Percentiles rank a stretch among this genome's conserved stretches.
phyloP scores from a whole-genome alignment of 495 filamentous ascomycete species.

The Podospora pseudoanserina region DNA sequence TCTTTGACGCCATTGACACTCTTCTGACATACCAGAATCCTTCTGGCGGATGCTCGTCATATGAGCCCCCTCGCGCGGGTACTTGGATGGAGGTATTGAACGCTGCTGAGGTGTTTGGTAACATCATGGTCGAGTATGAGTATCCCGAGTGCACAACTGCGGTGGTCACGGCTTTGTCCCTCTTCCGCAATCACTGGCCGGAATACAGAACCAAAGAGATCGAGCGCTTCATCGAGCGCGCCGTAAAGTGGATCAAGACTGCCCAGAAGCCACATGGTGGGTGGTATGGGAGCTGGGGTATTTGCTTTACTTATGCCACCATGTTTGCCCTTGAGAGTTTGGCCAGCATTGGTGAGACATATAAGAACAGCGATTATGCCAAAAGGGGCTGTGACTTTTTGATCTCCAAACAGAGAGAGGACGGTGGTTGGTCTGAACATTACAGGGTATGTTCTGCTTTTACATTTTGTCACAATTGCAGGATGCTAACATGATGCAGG shows the following conservation, averaged over 20 bases:
- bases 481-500: slow-evolving; percentile 34
- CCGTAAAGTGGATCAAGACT: slow-evolving; percentile 75
- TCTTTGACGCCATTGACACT: slow-evolving; percentile 86
- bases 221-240: slow-evolving; percentile 60
- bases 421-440: slow-evolving; percentile 96
- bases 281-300: slow-evolving; percentile 97
- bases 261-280: slow-evolving; percentile 77
- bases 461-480: not conserved
- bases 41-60: slow-evolving; percentile 84
- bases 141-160: slow-evolving; percentile 98
- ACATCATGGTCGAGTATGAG: slow-evolving; percentile 97
- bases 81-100: slow-evolving; percentile 79
- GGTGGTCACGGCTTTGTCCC: slow-evolving; percentile 79
- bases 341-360: slow-evolving; percentile 74
- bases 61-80: slow-evolving; percentile 77
- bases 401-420: slow-evolving; percentile 71
- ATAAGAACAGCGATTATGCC: slow-evolving; percentile 65
- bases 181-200: slow-evolving; percentile 79
- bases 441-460: slow-evolving; percentile 63
- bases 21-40: slow-evolving; percentile 88
- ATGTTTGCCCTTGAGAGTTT: slow-evolving; percentile 94
- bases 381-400: slow-evolving; percentile 81
- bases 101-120: slow-evolving; percentile 92
- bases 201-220: slow-evolving; percentile 77
- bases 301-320: slow-evolving; percentile 93